A percentile compares a stretch with the other conserved stretches of the same genome.
Evolutionary conservation across 495 filamentous ascomycete genomes (phyloP).

Genomic region (Aspergillus saccharolyticus): DNA sequence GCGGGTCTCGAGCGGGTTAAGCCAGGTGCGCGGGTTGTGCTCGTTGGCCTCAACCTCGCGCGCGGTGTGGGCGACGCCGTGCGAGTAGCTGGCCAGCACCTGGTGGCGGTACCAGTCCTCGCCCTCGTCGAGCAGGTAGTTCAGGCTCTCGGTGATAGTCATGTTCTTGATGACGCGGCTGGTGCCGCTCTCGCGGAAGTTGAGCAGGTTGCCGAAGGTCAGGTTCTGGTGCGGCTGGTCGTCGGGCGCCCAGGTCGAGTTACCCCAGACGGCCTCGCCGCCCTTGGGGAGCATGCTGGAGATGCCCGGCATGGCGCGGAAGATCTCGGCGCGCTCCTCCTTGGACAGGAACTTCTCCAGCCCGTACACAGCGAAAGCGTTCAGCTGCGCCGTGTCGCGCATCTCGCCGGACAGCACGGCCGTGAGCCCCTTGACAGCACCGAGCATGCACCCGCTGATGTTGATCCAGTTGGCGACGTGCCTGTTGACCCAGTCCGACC

Average conservation of each 20-base stretch:
- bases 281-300: conserved; percentile 97
- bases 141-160: conserved; percentile 69
- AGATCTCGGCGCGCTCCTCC: conserved; percentile 86
- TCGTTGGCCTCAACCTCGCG: conserved; percentile 86
- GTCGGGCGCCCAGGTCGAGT: conserved; percentile 83
- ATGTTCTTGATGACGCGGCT: conserved; percentile 65
- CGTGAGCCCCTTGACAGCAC: conserved; percentile 85
- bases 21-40: conserved; percentile 75
- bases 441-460: conserved; percentile 95
- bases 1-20: conserved; percentile 89
- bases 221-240: conserved; percentile 66
- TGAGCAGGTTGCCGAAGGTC: conserved; percentile 77
- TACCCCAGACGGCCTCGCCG: conserved; percentile 90
- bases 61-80: conserved; percentile 77
- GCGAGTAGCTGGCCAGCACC: conserved; percentile 70
- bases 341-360: conserved; percentile 91
- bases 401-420: conserved; percentile 94
- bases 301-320: conserved; percentile 94
- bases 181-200: conserved; percentile 70
- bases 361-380: conserved; percentile 95
- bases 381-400: conserved; percentile 95
- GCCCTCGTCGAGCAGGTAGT: conserved; percentile 68
- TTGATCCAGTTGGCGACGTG: conserved; percentile 96
- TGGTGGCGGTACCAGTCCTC: conserved; percentile 82
- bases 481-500: conserved; percentile 81